These are phyloP conservation scores for Lachnellula arida DNA, from an alignment of 2,329 filamentous ascomycete species.

Conservation along the genomic window DNA sequence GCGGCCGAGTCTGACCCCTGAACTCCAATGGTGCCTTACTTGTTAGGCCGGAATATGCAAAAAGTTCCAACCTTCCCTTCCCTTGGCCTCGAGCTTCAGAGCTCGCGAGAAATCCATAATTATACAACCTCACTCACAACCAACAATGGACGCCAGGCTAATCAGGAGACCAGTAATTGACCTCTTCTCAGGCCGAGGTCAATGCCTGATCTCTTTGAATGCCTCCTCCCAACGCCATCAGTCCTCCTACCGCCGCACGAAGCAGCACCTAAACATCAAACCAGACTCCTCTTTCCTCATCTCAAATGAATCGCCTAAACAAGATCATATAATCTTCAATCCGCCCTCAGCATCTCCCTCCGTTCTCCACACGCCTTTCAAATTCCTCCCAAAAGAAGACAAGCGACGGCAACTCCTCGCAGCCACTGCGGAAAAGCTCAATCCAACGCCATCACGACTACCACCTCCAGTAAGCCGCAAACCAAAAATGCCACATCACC, in stretches of 20 bases:
- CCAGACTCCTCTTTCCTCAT: constrained; percentile 56
- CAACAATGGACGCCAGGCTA: constrained; percentile 29
- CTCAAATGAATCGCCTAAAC: constrained; percentile 31
- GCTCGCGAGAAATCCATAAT: neutral
- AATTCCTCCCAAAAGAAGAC: constrained; percentile 53
- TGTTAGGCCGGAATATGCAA: neutral
- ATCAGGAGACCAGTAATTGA: constrained; percentile 27
- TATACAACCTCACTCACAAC: neutral
- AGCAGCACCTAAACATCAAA: constrained; percentile 44
- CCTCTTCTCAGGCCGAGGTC: constrained; percentile 22
- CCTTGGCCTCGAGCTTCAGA: constrained; percentile 1
- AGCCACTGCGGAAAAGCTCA: constrained; percentile 18
- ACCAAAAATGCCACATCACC: constrained; percentile 34
- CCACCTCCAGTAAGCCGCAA: constrained; percentile 24
- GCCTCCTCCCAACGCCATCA: constrained; percentile 28
- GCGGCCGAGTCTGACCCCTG: too few relatives aligned
- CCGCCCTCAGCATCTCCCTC: constrained; percentile 50
- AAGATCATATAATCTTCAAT: constrained; percentile 51
- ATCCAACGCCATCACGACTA: constrained; percentile 13
- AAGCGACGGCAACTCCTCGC: constrained; percentile 28
- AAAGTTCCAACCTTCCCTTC: too few relatives aligned
- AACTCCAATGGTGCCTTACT: too few relatives aligned
- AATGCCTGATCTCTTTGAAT: constrained; percentile 27
- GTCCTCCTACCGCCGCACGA: constrained; percentile 32
- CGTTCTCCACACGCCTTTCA: constrained; percentile 62